Evolutionary conservation across 805 yeast genomes (phyloP).

Genomic region (Saccharomycopsis synnaedendra): DNA sequence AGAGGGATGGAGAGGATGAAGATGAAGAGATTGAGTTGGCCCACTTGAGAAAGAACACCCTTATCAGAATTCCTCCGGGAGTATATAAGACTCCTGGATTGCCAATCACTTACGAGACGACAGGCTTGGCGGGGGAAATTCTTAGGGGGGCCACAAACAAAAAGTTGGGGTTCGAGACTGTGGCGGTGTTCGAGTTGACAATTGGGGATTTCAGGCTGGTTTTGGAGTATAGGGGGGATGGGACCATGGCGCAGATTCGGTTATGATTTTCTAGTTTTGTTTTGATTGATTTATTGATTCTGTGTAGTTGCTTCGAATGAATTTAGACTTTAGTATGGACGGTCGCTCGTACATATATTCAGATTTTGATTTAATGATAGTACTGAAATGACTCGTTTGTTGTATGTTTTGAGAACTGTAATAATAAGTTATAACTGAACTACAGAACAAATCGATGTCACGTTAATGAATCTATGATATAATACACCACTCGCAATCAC

Average conservation of each 20-base stretch:
- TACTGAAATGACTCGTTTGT: too few species aligned
- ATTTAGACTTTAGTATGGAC: too few species aligned
- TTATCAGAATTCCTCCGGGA: conserved; percentile 41
- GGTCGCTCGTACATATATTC: too few species aligned
- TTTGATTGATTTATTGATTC: conserved; percentile 32
- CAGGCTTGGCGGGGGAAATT: conserved; percentile 37
- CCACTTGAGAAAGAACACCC: conserved; percentile 22
- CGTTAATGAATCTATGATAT: too few species aligned
- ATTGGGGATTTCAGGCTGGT: conserved; percentile 31
- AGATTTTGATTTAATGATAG: too few species aligned
- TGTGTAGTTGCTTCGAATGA: conserved; percentile 11
- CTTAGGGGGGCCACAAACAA: conserved; percentile 41
- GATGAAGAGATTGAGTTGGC: conserved; percentile 12
- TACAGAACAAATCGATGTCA: too few species aligned
- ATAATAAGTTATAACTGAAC: too few species aligned
- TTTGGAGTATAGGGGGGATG: conserved; percentile 35
- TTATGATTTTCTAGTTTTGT: conserved; percentile 24
- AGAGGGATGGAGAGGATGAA: conserved; percentile 25
- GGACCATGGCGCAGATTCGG: conserved; percentile 29
- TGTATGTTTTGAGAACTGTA: too few species aligned
- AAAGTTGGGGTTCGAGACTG: conserved; percentile 34
- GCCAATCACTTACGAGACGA: conserved; percentile 33
- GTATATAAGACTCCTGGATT: conserved; percentile 36
- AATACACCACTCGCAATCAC: background rate
- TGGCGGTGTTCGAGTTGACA: conserved; percentile 30